Conservation (phyloP, 345 rosid genomes). For the Theobroma cacao region DNA sequence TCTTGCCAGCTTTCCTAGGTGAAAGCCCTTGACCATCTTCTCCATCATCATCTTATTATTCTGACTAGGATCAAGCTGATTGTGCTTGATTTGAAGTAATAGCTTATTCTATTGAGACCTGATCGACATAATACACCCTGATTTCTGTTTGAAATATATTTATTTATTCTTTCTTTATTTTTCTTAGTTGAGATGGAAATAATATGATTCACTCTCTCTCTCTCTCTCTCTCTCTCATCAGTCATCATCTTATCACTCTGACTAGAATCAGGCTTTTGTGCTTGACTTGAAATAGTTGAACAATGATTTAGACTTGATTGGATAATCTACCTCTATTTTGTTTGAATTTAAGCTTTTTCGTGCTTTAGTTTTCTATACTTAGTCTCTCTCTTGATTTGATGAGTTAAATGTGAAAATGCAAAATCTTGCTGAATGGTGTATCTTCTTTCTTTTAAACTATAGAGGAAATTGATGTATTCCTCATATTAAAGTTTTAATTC, state of each 20-base stretch:
- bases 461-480: conserved; percentile 9
- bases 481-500: background rate
- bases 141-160: background rate
- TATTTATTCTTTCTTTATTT: background rate
- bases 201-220: background rate
- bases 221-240: background rate
- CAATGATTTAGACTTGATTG: background rate
- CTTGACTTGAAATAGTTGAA: background rate
- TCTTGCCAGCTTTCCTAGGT: background rate
- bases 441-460: background rate
- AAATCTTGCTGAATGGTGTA: conserved; percentile 1
- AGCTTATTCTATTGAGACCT: background rate
- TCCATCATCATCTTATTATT: background rate
- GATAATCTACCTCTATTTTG: background rate
- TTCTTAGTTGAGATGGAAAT: background rate
- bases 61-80: background rate
- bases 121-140: too few relatives aligned
- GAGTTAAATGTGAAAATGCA: background rate
- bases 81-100: background rate
- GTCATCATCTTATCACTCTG: background rate
- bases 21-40: background rate
- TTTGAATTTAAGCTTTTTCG: background rate
- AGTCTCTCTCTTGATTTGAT: background rate
- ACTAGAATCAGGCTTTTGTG: background rate
- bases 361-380: background rate